Percentiles rank a stretch among this genome's conserved stretches.
These are phyloP conservation scores for Anacardium occidentale DNA, from an alignment of 345 rosid genomes.

Conservation along the genomic window DNA sequence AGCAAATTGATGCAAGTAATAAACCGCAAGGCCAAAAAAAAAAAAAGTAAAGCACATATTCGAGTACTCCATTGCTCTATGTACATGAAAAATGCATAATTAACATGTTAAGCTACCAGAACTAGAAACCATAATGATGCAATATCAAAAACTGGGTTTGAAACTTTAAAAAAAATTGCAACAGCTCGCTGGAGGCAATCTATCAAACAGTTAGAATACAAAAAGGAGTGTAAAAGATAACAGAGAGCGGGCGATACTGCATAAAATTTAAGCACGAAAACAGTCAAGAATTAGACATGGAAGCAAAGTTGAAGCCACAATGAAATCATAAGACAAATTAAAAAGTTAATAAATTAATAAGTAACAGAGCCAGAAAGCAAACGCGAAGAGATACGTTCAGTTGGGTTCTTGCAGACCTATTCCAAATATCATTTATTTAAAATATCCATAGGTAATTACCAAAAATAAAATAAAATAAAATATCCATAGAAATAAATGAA, in stretches of 20 bases:
- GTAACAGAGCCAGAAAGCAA: not conserved
- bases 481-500: too few relatives aligned
- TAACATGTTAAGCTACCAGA: not conserved
- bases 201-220: not conserved
- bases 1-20: not conserved
- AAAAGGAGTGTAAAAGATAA: not conserved
- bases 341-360: not conserved
- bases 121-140: not conserved
- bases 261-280: not conserved
- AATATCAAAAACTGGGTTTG: not conserved
- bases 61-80: not conserved
- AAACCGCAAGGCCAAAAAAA: not conserved
- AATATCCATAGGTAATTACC: too few relatives aligned
- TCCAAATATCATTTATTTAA: too few relatives aligned
- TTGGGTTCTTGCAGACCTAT: too few relatives aligned
- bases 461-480: too few relatives aligned
- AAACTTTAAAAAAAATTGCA: not conserved
- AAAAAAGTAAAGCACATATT: not conserved
- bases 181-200: not conserved
- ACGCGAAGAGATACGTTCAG: not conserved
- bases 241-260: too few relatives aligned
- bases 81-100: not conserved
- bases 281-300: not conserved
- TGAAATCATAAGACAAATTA: not conserved
- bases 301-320: not conserved